Conservation (phyloP, 1,284 basidiomycete species). For the Baeospora myosura region DNA sequence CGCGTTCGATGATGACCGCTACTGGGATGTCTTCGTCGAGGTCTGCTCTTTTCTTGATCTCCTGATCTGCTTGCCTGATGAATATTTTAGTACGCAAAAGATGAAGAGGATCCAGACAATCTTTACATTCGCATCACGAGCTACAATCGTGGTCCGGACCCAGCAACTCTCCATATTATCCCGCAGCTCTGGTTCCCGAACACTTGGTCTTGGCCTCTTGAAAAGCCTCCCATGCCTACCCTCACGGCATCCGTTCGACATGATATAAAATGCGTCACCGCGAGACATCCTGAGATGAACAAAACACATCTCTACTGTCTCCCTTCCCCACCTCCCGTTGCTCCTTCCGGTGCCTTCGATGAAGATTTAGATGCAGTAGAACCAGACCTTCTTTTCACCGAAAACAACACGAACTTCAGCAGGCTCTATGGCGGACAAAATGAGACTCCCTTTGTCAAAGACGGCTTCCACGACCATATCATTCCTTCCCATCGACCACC, state of each 20-base stretch:
- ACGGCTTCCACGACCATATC: constrained; percentile 98
- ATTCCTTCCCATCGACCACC: constrained; percentile 76
- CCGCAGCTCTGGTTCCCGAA: constrained; percentile 97
- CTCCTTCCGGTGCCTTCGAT: constrained; percentile 53
- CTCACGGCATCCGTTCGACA: constrained; percentile 50
- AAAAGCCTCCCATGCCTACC: constrained; percentile 75
- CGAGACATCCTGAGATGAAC: constrained; percentile 68
- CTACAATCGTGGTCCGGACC: constrained; percentile 94
- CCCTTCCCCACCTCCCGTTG: constrained; percentile 85
- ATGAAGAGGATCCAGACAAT: constrained; percentile 84
- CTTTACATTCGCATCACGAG: constrained; percentile 91
- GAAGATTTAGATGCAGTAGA: constrained; percentile 58
- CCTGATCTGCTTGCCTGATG: constrained; percentile 10
- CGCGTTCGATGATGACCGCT: constrained; percentile 85
- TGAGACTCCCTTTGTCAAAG: constrained; percentile 81
- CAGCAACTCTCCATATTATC: constrained; percentile 91
- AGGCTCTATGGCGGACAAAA: constrained; percentile 88
- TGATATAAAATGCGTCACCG: constrained; percentile 61
- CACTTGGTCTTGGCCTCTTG: constrained; percentile 92
- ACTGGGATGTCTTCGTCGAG: constrained; percentile 98
- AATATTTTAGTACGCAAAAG: constrained; percentile 85
- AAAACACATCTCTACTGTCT: constrained; percentile 84
- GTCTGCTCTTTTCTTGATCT: constrained; percentile 33
- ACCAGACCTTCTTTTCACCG: constrained; percentile 85
- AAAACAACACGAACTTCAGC: constrained; percentile 95